phyloP scores from a whole-genome alignment of 768 basidiomycete species.

The Tricholoma saponaceum region DNA sequence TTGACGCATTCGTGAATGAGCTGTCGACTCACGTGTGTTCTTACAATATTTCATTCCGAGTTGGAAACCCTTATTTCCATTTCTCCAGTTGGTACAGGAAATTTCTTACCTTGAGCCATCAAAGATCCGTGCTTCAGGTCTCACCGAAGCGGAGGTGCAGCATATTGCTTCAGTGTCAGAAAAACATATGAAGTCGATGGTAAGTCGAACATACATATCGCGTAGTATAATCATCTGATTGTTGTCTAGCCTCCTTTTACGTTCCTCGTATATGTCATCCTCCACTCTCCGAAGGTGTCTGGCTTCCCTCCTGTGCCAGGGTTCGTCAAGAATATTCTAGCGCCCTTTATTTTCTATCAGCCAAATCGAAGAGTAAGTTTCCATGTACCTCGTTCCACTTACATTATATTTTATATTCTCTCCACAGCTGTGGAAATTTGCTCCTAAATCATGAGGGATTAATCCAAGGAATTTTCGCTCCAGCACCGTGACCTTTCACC shows the following conservation, averaged over 20 bases:
- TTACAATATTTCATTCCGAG: not conserved
- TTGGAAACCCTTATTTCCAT: not conserved
- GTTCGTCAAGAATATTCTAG: conserved; percentile 12
- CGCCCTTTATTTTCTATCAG: conserved; percentile 14
- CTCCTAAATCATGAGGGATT: conserved; percentile 3
- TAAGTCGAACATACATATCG: not conserved
- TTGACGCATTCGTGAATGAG: conserved; percentile 11
- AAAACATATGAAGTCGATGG: conserved; percentile 17
- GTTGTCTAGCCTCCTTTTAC: conserved; percentile 7
- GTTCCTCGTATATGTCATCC: conserved; percentile 15
- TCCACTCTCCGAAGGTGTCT: conserved; percentile 13
- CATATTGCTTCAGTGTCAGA: conserved; percentile 13
- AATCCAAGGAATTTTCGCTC: not conserved
- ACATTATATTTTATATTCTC: not conserved
- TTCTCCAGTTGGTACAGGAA: conserved; percentile 13
- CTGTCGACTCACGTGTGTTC: conserved; percentile 10
- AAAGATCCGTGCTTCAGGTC: conserved; percentile 14
- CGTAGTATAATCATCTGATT: not conserved
- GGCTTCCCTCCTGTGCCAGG: conserved; percentile 14
- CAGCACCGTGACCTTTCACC: no score
- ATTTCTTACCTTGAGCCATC: conserved; percentile 15
- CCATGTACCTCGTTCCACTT: no score
- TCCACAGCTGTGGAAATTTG: conserved; percentile 9
- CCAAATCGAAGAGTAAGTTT: conserved; percentile 11
- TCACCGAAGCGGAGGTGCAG: conserved; percentile 14